These are phyloP conservation scores for Cyberlindnera maritima DNA, from an alignment of 805 yeast species.

Conservation along the genomic window DNA sequence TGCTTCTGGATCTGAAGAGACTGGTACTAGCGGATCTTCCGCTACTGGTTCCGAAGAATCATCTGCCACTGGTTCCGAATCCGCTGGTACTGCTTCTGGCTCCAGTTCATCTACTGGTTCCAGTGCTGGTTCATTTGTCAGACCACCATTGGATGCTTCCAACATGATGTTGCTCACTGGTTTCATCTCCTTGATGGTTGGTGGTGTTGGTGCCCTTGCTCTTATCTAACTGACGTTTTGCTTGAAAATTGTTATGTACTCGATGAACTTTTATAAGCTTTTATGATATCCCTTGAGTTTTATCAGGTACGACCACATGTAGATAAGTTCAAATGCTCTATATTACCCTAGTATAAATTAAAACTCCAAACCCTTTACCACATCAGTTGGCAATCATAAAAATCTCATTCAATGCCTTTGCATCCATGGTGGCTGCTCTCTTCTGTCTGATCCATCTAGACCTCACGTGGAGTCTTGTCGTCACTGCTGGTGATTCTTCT, in stretches of 20 bases:
- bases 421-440: slow-evolving; percentile 87
- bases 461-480: slow-evolving; percentile 70
- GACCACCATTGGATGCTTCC: slow-evolving; percentile 16
- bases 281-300: too few relatives aligned
- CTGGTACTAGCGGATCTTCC: slow-evolving; percentile 34
- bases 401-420: slow-evolving; percentile 85
- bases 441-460: slow-evolving; percentile 88
- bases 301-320: too few relatives aligned
- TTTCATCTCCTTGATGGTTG: slow-evolving; percentile 36
- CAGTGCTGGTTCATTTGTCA: slow-evolving; percentile 14
- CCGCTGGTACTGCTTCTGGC: slow-evolving; percentile 26
- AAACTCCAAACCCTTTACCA: not conserved
- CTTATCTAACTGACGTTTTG: too few relatives aligned
- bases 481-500: slow-evolving; percentile 34
- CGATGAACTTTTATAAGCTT: too few relatives aligned
- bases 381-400: slow-evolving; percentile 70
- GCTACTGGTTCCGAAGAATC: slow-evolving; percentile 5
- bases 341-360: not conserved
- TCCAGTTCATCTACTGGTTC: slow-evolving; percentile 27
- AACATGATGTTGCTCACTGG: slow-evolving; percentile 23
- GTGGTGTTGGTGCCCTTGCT: slow-evolving; percentile 40
- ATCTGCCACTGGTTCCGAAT: slow-evolving; percentile 22
- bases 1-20: slow-evolving; percentile 31
- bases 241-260: too few relatives aligned
- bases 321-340: not conserved